Conservation (phyloP, 768 basidiomycete genomes). For the Trametopsis cervina region DNA sequence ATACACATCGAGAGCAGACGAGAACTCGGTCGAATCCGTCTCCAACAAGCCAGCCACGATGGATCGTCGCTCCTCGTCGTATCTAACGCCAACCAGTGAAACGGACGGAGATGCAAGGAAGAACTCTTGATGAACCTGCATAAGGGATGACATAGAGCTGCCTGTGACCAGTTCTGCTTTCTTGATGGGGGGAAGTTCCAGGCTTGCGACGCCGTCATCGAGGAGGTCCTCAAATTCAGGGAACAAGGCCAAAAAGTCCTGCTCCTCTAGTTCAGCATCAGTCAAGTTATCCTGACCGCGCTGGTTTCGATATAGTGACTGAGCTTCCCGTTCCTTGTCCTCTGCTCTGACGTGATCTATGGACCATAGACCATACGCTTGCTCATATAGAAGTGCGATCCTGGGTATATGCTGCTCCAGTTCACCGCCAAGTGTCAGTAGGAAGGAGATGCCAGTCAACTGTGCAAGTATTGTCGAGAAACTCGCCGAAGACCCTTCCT, state of each 20-base stretch:
- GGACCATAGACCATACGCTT: slow-evolving; percentile 74
- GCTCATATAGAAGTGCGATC: slow-evolving; percentile 55
- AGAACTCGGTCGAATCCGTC: not conserved
- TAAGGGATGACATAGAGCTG: slow-evolving; percentile 27
- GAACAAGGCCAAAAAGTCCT: slow-evolving; percentile 80
- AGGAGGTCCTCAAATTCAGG: slow-evolving; percentile 71
- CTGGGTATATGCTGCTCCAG: slow-evolving; percentile 23
- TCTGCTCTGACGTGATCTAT: slow-evolving; percentile 68
- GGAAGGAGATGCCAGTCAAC: slow-evolving; percentile 40
- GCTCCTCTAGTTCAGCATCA: slow-evolving; percentile 75
- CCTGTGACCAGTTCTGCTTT: slow-evolving; percentile 24
- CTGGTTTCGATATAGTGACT: slow-evolving; percentile 71
- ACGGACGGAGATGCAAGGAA: slow-evolving; percentile 16
- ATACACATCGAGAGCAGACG: slow-evolving; percentile 37
- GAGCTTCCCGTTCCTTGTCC: slow-evolving; percentile 53
- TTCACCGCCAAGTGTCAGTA: slow-evolving; percentile 36
- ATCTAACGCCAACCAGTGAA: slow-evolving; percentile 2
- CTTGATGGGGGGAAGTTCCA: not conserved
- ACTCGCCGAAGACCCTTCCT: slow-evolving; percentile 21
- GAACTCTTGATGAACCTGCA: slow-evolving; percentile 44
- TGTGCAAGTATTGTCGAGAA: slow-evolving; percentile 40
- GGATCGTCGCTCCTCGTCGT: slow-evolving; percentile 10
- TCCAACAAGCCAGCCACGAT: slow-evolving; percentile 14
- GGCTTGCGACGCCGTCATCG: slow-evolving; percentile 21
- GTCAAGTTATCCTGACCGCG: slow-evolving; percentile 44